Evolutionary conservation across 169 alveolate genomes (phyloP), one percentile per base, ranked within the genome.

Genomic region (Cryptosporidium parvum): DNA sequence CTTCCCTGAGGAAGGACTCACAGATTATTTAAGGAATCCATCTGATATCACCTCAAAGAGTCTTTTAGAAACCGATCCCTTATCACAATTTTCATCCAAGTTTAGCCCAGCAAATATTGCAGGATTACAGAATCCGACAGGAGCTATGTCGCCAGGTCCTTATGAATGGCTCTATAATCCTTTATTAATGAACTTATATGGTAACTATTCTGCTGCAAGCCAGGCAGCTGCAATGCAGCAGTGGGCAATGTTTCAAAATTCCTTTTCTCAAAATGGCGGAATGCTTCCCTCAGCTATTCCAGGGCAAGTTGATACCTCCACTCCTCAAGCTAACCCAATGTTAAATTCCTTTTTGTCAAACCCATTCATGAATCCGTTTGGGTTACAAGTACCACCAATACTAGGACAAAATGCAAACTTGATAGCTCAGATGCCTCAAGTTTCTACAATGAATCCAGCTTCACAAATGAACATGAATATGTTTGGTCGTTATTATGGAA

Each of bases 131-230:
- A 37, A 37, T 35, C 72, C 72, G 2, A 33, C 26, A 0, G 72
- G 72, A 65, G 68, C 51, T 18, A 23, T 59, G 10, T 62, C 72
- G 0, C 89, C 89, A 31, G 62, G 62, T 31, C 62, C 67, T 18
- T 80, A 61, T 80, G 89, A 80, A 18, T 80, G 89, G 89, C 18
- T 80, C n/a, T 80, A 80, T 39, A 80, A 80, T 33, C 89, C 89
- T 42, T 1, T 80, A 3, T 61, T 80, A 5, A 61, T 80, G 89
- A 80, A 62, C 62, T 80, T 80, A 80, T 80, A 80, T 26, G 89
- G 89, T 18, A 80, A 80, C 51, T 80, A 80, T 29, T 61, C 89
- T 16, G 89, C 75, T 14, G 89, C 89, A n/a, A 62, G 45, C 35
- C 89, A 75, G 33, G 86, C 86, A 18, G 86, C 86, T 37, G 86